A percentile compares a stretch with the other conserved stretches of the same genome.
These are phyloP conservation scores for Erodium moschatum DNA, from an alignment of 441 rosid species.

Conservation along the genomic window DNA sequence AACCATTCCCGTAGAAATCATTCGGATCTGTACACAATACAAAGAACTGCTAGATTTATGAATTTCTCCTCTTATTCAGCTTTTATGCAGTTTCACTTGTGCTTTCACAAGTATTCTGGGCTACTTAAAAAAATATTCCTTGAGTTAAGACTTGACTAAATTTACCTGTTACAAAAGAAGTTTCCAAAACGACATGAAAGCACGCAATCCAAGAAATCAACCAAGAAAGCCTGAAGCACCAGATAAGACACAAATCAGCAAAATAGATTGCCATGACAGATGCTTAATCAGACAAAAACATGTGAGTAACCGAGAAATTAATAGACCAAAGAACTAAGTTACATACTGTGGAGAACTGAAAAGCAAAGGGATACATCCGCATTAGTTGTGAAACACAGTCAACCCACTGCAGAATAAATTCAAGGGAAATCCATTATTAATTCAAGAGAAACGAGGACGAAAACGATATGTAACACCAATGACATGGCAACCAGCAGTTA, in stretches of 20 bases:
- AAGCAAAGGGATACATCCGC: constrained; percentile 95
- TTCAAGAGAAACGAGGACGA: constrained; percentile 7
- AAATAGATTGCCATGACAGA: neutral
- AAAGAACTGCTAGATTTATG: too few relatives aligned
- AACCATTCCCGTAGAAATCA: too few relatives aligned
- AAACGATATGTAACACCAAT: neutral
- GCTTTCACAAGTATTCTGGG: too few relatives aligned
- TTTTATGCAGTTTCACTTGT: too few relatives aligned
- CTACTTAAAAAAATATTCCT: too few relatives aligned
- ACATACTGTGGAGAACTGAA: constrained; percentile 90
- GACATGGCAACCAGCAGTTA: constrained; percentile 7
- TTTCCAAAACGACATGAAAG: constrained; percentile 95
- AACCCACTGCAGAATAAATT: constrained; percentile 77
- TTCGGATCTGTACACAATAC: too few relatives aligned
- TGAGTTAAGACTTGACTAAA: constrained; percentile 2
- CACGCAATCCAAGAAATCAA: constrained; percentile 74
- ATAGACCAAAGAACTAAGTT: constrained; percentile 17
- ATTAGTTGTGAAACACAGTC: constrained; percentile 86
- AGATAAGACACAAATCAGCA: constrained; percentile 15
- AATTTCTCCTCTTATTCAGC: too few relatives aligned
- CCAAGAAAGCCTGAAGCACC: constrained; percentile 71
- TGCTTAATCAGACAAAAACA: neutral
- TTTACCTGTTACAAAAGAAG: constrained; percentile 86
- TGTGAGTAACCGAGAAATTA: constrained; percentile 9
- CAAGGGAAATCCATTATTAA: constrained; percentile 14